phyloP scores from a whole-genome alignment of 768 basidiomycete genomes.

The Coprinopsis cinerea region DNA sequence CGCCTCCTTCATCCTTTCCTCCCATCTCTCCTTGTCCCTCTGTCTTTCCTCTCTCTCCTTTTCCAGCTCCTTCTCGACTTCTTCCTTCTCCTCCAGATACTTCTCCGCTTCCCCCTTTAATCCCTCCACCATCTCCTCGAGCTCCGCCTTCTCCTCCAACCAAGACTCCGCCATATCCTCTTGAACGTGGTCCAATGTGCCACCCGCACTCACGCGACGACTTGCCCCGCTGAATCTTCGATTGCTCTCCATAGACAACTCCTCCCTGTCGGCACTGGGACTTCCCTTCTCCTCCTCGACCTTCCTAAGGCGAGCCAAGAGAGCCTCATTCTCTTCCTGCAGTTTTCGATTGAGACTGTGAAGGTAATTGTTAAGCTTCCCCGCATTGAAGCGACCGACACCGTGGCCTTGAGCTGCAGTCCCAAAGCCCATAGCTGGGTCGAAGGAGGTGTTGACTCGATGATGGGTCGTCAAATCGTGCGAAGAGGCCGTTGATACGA shows the following conservation, averaged over 20 bases:
- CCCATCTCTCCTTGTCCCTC: slow-evolving; percentile 66
- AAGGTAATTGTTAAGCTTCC: slow-evolving; percentile 80
- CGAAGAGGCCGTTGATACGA: slow-evolving; percentile 79
- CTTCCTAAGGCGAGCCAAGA: slow-evolving; percentile 48
- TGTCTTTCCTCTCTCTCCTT: slow-evolving; percentile 53
- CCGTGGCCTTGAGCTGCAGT: slow-evolving; percentile 56
- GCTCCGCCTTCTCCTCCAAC: slow-evolving; percentile 63
- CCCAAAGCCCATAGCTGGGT: slow-evolving; percentile 73
- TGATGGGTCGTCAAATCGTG: slow-evolving; percentile 80
- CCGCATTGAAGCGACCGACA: slow-evolving; percentile 76
- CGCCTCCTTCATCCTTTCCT: slow-evolving; percentile 64
- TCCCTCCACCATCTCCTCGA: slow-evolving; percentile 46
- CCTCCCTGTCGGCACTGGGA: slow-evolving; percentile 6
- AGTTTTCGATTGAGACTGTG: slow-evolving; percentile 79
- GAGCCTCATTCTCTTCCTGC: slow-evolving; percentile 77
- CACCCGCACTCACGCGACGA: slow-evolving; percentile 50
- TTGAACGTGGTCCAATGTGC: slow-evolving; percentile 50
- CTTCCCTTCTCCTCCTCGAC: slow-evolving; percentile 45
- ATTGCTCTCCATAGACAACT: slow-evolving; percentile 19
- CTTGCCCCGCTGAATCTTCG: slow-evolving; percentile 33
- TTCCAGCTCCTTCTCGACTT: slow-evolving; percentile 40
- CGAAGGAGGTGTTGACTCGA: slow-evolving; percentile 84
- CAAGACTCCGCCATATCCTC: slow-evolving; percentile 67
- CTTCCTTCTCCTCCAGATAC: slow-evolving; percentile 40
- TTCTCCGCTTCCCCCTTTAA: slow-evolving; percentile 45